Base-by-base conservation (phyloP, 2,329 filamentous ascomycete genomes). In the Phaeosphaeria sp. region DNA sequence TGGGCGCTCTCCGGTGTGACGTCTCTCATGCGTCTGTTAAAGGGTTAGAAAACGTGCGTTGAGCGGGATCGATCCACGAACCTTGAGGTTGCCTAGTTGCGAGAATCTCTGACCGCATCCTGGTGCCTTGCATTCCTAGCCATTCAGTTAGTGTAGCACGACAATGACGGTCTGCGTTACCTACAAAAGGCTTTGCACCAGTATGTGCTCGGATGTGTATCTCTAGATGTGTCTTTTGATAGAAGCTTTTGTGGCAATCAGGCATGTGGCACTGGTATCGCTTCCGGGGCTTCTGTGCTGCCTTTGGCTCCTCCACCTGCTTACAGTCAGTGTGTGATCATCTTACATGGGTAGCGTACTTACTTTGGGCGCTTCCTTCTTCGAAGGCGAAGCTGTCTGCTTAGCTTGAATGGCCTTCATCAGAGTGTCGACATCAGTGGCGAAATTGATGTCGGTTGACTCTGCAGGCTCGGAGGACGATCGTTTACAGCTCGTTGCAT, bases 131-230 rank as follows among this genome's bases (percentile, higher is more conserved):
- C 92, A 96, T 20, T 83, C 74, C 88, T 79, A 53, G 9, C 33
- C 8, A 20, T 7, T 9, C 7, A 4, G 59, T 75, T 51, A 72
- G 65, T 47, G 39, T 13, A 27, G 27, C 6, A 22, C 20, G 17
- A 13, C 4, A 21, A 13, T 21, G 36, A 3, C 20, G 9, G 17
- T 13, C 2, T 1, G 11, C 5, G 20, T 13, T 45, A 63, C 91
- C 83, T 81, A 96, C 90, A 75, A 94, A 97, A 59, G 94, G 94
- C 75, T 93, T 95, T 53, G 91, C 88, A 17, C 95, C 95, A 2
- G 92, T 97, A 77, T 99, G 95, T 4, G 91, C 89, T 63, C 93
- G 86, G 46, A 87, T 88, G 76, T 99, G 95, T 49, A 96, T 97
- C 60, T 95, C 91, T 11, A 97, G 84, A 69, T 98, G 94, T 1